Evolutionary conservation across 1,139 yeast genomes (phyloP).

Genomic region (Nakaseomyces nivariensis): DNA sequence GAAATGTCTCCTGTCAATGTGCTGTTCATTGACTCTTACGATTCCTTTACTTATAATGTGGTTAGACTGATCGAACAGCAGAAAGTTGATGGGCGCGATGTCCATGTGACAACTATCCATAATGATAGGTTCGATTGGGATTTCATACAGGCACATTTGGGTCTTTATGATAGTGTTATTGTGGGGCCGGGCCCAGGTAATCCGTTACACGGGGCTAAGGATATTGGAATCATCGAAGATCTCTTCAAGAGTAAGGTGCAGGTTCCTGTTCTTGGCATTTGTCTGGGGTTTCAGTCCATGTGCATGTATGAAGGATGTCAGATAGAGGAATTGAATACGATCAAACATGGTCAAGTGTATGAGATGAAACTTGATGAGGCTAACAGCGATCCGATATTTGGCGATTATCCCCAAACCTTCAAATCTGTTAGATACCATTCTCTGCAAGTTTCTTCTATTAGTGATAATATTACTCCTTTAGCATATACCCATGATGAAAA

Average conservation of each 20-base stretch:
- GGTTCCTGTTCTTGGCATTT: slow-evolving; percentile 79
- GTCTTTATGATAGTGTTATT: slow-evolving; percentile 63
- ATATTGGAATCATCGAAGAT: slow-evolving; percentile 63
- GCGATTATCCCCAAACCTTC: slow-evolving; percentile 35
- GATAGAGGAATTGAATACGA: slow-evolving; percentile 43
- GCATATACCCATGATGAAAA: slow-evolving; percentile 41
- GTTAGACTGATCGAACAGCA: slow-evolving; percentile 47
- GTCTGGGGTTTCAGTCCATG: slow-evolving; percentile 85
- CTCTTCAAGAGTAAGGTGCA: slow-evolving; percentile 18
- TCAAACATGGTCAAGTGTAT: slow-evolving; percentile 84
- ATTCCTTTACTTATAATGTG: slow-evolving; percentile 84
- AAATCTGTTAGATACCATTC: slow-evolving; percentile 87
- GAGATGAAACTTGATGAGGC: slow-evolving; percentile 29
- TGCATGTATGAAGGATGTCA: slow-evolving; percentile 56
- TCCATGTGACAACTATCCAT: slow-evolving; percentile 57
- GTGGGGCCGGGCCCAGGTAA: slow-evolving; percentile 98
- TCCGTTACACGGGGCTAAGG: slow-evolving; percentile 47
- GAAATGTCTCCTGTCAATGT: slow-evolving; percentile 12
- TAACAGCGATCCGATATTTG: slow-evolving; percentile 31
- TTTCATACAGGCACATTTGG: slow-evolving; percentile 30
- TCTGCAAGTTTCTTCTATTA: slow-evolving; percentile 40
- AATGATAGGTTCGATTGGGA: slow-evolving; percentile 53
- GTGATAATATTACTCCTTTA: slow-evolving; percentile 37
- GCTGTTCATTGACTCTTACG: slow-evolving; percentile 83
- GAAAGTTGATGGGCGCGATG: slow-evolving; percentile 35